phyloP scores from a whole-genome alignment of 495 filamentous ascomycete genomes.

The Trichoderma orchidacearum region DNA sequence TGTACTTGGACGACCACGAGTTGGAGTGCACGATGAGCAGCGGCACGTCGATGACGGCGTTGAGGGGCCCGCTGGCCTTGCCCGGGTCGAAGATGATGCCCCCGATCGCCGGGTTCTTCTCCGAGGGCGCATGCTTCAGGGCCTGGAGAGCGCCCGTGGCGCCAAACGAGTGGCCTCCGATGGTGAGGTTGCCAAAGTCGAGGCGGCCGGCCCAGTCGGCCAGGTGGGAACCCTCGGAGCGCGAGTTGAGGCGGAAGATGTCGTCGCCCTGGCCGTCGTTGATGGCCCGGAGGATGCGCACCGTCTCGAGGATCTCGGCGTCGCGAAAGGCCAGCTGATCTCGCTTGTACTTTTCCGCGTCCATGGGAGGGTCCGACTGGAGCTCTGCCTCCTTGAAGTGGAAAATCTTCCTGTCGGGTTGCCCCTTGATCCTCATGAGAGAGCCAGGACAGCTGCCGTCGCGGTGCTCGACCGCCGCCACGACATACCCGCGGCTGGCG shows the following conservation, averaged over 20 bases:
- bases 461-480: slow-evolving; percentile 38
- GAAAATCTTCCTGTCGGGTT: slow-evolving; percentile 10
- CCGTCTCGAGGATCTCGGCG: slow-evolving; percentile 37
- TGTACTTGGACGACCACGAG: slow-evolving; percentile 31
- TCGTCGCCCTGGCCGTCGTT: slow-evolving; percentile 24
- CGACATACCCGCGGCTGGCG: slow-evolving; percentile 35
- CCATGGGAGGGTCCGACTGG: not conserved
- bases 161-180: slow-evolving; percentile 40
- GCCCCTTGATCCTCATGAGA: slow-evolving; percentile 18
- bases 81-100: slow-evolving; percentile 37
- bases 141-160: slow-evolving; percentile 38
- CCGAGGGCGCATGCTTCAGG: slow-evolving; percentile 22
- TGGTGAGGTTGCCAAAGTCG: slow-evolving; percentile 24
- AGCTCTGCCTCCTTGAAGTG: slow-evolving; percentile 17
- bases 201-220: slow-evolving; percentile 19
- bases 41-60: slow-evolving; percentile 34
- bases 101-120: slow-evolving; percentile 22
- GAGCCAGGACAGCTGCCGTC: slow-evolving; percentile 39
- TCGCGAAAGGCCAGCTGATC: slow-evolving; percentile 36
- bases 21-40: slow-evolving; percentile 34
- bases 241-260: slow-evolving; percentile 18
- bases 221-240: slow-evolving; percentile 16
- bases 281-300: slow-evolving; percentile 25
- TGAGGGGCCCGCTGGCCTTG: slow-evolving; percentile 36
- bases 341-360: slow-evolving; percentile 23